A percentile compares a stretch with the other conserved stretches of the same genome.
phyloP scores from a whole-genome alignment of 768 basidiomycete species.

The Xerocomellus dryophilus region DNA sequence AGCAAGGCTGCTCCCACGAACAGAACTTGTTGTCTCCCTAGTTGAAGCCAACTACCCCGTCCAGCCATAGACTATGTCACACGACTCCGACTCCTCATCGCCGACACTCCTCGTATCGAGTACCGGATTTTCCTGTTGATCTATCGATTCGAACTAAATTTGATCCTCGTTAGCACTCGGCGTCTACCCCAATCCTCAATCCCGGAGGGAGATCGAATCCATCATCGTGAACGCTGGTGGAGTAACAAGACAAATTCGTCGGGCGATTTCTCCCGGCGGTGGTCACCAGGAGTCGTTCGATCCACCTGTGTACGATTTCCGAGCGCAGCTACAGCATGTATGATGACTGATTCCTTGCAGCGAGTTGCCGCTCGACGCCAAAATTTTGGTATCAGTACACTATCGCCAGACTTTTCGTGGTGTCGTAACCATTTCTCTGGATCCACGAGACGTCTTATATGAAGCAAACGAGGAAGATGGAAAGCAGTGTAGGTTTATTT shows the following conservation, averaged over 20 bases:
- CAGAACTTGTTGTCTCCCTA: not conserved
- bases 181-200: not conserved
- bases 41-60: not conserved
- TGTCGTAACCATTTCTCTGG: not conserved
- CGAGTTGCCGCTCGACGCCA: not conserved
- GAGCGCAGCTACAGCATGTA: not conserved
- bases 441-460: not conserved
- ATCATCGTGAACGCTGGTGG: not conserved
- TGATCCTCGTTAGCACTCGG: not conserved
- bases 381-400: not conserved
- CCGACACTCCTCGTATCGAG: not conserved
- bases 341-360: not conserved
- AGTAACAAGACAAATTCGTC: not conserved
- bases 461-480: not conserved
- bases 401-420: not conserved
- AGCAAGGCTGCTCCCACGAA: not conserved
- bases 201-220: not conserved
- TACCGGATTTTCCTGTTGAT: not conserved
- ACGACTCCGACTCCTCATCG: not conserved
- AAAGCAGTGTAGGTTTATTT: not conserved
- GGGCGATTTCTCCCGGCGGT: not conserved
- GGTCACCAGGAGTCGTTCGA: not conserved
- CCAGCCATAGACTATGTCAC: not conserved
- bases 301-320: not conserved
- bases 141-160: not conserved